These are phyloP conservation scores for Macrotyloma uniflorum DNA, from an alignment of 306 rosid species.

Conservation along the genomic window DNA sequence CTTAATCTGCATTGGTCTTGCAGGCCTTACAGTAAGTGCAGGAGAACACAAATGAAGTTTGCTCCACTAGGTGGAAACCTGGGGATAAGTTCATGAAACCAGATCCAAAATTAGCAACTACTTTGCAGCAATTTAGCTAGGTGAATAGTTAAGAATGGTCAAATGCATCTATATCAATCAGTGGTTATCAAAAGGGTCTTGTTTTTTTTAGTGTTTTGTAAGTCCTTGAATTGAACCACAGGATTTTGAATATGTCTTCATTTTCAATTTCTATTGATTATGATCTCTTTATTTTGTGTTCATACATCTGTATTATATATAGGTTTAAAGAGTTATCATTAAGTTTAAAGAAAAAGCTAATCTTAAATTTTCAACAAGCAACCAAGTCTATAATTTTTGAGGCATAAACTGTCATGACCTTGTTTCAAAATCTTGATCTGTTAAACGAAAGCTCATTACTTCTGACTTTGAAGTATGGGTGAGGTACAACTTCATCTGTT, in stretches of 20 bases:
- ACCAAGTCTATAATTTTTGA: background rate
- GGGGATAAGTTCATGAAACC: slow-evolving; percentile 99
- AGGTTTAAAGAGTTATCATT: background rate
- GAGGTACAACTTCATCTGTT: background rate
- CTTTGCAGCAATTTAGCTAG: too few relatives aligned
- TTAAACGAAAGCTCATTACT: background rate
- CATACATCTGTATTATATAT: too few relatives aligned
- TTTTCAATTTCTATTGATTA: background rate
- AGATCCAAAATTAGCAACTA: slow-evolving; percentile 93
- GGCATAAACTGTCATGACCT: background rate
- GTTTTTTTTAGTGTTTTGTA: slow-evolving; percentile 39
- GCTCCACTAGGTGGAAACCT: slow-evolving; percentile 99
- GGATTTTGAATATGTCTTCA: too few relatives aligned
- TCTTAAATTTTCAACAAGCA: background rate
- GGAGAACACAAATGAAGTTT: slow-evolving; percentile 95
- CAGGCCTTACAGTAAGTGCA: slow-evolving; percentile 97
- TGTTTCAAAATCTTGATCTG: background rate
- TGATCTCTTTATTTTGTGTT: background rate
- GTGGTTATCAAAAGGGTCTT: slow-evolving; percentile 45
- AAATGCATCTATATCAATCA: slow-evolving; percentile 43
- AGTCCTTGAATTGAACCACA: too few relatives aligned
- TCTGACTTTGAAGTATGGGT: background rate
- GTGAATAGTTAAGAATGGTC: too few relatives aligned
- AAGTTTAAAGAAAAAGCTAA: background rate
- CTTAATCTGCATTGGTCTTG: slow-evolving; percentile 31